Evolutionary conservation across 805 yeast species (phyloP), one percentile per base, ranked within the genome.

Genomic region (Candida methanosorbosa): DNA sequence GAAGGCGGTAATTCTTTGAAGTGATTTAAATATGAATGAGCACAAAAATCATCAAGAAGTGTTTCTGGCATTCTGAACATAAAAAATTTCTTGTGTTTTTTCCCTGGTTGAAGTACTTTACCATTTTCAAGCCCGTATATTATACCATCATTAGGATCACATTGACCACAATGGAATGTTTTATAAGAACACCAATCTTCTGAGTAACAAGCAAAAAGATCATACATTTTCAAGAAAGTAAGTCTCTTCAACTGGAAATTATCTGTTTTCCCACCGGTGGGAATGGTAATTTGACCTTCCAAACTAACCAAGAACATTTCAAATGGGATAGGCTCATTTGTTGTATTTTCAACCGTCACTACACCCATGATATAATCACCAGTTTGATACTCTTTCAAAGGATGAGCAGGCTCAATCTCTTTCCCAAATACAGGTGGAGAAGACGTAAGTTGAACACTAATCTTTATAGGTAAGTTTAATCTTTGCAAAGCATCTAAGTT

Each of bases 311-410:
- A 63, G 47, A 79, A 71, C 76, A 75, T 74, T 43, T 78, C 81
- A 47, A 78, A 81, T 2, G 70, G 69, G 16, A 79, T 59, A 0
- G 64, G 57, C 14, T 54, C 42, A 1, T 49, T 34, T 2, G 71
- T 52, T 6, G 44, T 56, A 44, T 75, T 75, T 34, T 59, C 56
- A 16, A 74, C 57, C 0, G 52, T 42, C 7, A 70, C 56, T 44
- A 68, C 73, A 0, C 90, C 90, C 46, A 72, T 68, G 12, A 81
- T 61, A 16, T 64, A 63, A 48, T 80, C 87, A n/a, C 85, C 85
- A 11, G 79, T 77, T 15, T 72, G 72, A 48, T 71, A 81, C 49
- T 77, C 83, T 38, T 64, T 63, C 19, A 70, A 46, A 26, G 59
- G 49, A 13, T 51, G 46, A 33, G 61, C 66, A n/a, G 47, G 39